Evolutionary conservation across 2,329 filamentous ascomycete species (phyloP).

Genomic region (Colletotrichum acutatum): DNA sequence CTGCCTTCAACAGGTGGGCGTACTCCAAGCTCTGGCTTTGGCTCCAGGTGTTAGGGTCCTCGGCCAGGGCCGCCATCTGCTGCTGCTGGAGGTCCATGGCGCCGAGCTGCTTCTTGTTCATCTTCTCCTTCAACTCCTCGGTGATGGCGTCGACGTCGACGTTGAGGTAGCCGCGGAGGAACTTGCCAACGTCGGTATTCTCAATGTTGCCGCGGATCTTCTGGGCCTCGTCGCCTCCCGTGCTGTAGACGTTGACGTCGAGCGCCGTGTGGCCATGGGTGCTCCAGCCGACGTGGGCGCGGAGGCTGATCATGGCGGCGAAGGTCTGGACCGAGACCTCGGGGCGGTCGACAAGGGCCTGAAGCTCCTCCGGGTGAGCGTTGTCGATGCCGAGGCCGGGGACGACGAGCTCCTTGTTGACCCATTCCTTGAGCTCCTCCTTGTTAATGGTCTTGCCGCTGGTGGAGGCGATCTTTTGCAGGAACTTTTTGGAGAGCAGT

Average conservation of each 20-base stretch:
- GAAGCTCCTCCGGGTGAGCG: slow-evolving; percentile 76
- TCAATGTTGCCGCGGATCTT: slow-evolving; percentile 87
- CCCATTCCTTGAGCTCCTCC: slow-evolving; percentile 67
- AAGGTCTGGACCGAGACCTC: slow-evolving; percentile 69
- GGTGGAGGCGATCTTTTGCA: slow-evolving; percentile 61
- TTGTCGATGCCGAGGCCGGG: slow-evolving; percentile 82
- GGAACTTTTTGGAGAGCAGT: slow-evolving; percentile 72
- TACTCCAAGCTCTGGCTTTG: slow-evolving; percentile 12
- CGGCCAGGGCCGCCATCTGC: background rate
- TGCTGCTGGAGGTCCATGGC: slow-evolving; percentile 11
- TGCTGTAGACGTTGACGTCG: slow-evolving; percentile 96
- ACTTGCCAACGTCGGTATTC: slow-evolving; percentile 91
- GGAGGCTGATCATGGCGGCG: slow-evolving; percentile 85
- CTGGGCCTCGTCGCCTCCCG: slow-evolving; percentile 71
- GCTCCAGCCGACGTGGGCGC: slow-evolving; percentile 92
- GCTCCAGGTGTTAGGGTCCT: slow-evolving; percentile 25
- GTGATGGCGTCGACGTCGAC: slow-evolving; percentile 85
- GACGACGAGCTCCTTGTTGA: slow-evolving; percentile 74
- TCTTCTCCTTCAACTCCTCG: slow-evolving; percentile 74
- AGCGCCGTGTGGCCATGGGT: slow-evolving; percentile 94
- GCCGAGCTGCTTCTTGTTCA: slow-evolving; percentile 40
- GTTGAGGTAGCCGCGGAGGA: slow-evolving; percentile 81
- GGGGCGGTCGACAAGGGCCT: slow-evolving; percentile 69
- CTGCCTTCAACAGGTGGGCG: slow-evolving; percentile 11
- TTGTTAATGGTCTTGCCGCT: slow-evolving; percentile 43